phyloP scores from a whole-genome alignment of 371 early-diverging fungal species.

The Lichtheimia corymbifera region DNA sequence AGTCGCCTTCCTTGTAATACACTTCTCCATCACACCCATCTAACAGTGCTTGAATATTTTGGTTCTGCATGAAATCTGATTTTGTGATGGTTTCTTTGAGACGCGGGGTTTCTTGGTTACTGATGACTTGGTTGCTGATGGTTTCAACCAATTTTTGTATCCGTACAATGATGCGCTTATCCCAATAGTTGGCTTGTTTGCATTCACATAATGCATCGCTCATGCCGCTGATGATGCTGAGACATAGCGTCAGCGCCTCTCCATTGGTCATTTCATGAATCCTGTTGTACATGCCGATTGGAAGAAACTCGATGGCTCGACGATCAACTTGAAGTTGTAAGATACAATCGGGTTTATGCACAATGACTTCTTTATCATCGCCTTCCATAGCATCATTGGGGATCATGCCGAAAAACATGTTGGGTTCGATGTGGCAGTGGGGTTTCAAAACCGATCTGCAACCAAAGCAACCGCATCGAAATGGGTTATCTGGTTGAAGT shows the following conservation, averaged over 20 bases:
- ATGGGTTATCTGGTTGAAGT: background rate
- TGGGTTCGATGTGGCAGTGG: background rate
- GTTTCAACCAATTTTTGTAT: background rate
- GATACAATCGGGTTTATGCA: background rate
- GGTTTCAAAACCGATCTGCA: background rate
- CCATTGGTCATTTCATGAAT: no score
- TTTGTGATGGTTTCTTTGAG: background rate
- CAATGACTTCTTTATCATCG: background rate
- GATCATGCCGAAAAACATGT: background rate
- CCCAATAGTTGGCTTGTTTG: background rate
- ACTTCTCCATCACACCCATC: background rate
- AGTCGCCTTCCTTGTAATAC: background rate
- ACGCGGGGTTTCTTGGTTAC: background rate
- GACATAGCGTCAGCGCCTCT: no score
- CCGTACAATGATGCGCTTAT: conserved; percentile 1
- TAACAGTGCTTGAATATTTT: background rate
- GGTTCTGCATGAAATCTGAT: background rate
- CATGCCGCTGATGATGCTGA: background rate
- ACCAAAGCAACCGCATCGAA: background rate
- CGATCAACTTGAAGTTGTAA: background rate
- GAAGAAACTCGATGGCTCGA: background rate
- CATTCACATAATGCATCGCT: background rate
- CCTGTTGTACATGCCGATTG: background rate
- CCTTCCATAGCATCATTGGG: background rate
- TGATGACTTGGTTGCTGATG: background rate